Base-by-base conservation (phyloP, 257 asterid species). In the Scutellaria baicalensis region DNA sequence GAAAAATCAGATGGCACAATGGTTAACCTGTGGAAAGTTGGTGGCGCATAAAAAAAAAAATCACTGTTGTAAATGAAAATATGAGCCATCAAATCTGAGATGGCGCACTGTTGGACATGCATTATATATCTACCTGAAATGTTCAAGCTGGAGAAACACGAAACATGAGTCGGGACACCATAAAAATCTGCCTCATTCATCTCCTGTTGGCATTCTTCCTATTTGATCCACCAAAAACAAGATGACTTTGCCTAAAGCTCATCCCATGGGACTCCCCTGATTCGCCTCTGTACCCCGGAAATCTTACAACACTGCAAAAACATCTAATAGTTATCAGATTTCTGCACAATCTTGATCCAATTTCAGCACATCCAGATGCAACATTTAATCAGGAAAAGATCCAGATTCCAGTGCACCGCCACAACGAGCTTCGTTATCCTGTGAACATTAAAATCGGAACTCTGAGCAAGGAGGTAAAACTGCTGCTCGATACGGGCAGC, bases 201-300 rank as follows among this genome's bases (percentile, higher is more conserved):
- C 57, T 54, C 50, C 14, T 44, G 36, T 11, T 44, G 35, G 44
- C 57, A 9, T 36, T 55, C 16, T 35, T 73, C 61, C 72, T 33
- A 3, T 11, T 39, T 16, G 9, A 27, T 18, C 27, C 59, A 57
- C 50, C 36, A 27, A 27, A 11, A 40, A 52, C 45, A 40, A 12
- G 13, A 13, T 66, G 48, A 1, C 72, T 52, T n/a, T 2, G 59
- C 39, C 47, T 72, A 27, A 54, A 73, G 38, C 72, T 71, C 43
- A 13, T 49, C 76, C 76, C 69, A 49, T 48, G 69, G 75, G 63
- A 61, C 76, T 39, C 76, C 8, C 69, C 76, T 0, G 12, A 48
- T 18, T 71, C 76, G 33, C 69, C 76, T 36, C 42, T 51, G 36
- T 62, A 72, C 61, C 77, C 76, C 8, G 56, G 76, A 60, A 71